A percentile compares a stretch with the other conserved stretches of the same genome.
These are phyloP conservation scores for Exserohilum rostratum DNA, from an alignment of 2,329 filamentous ascomycete genomes.

Conservation along the genomic window DNA sequence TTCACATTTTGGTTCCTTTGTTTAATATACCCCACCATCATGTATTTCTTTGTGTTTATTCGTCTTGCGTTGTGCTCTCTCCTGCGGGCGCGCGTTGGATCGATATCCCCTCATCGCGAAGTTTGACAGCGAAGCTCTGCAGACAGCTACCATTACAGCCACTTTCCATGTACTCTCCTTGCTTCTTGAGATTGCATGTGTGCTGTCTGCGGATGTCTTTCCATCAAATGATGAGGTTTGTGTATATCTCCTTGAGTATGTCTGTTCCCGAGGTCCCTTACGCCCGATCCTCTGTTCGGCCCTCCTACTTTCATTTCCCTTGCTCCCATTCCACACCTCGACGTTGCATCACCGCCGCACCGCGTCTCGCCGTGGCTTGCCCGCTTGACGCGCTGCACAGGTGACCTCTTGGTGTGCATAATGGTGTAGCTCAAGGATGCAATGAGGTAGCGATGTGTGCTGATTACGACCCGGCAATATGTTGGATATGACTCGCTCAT, in stretches of 20 bases:
- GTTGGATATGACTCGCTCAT: conserved; percentile 52
- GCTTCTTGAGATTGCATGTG: conserved; percentile 1
- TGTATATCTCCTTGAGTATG: conserved; percentile 48
- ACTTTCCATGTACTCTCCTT: conserved; percentile 3
- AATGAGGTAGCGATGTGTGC: conserved; percentile 33
- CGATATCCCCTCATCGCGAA: conserved; percentile 44
- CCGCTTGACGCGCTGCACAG: conserved; percentile 33
- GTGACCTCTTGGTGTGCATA: conserved; percentile 17
- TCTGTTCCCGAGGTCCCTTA: conserved; percentile 51
- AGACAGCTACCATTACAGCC: neutral
- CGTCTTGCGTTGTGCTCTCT: conserved; percentile 46
- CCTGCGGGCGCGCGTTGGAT: conserved; percentile 43
- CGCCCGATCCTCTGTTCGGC: conserved; percentile 49
- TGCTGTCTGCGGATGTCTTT: conserved; percentile 17
- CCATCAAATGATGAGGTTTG: conserved; percentile 35
- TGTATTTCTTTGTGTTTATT: conserved; percentile 45
- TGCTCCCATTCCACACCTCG: conserved; percentile 25
- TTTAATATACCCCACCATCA: conserved; percentile 22
- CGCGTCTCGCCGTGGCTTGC: conserved; percentile 48
- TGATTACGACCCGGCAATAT: conserved; percentile 50
- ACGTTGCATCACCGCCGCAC: conserved; percentile 30
- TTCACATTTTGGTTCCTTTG: conserved; percentile 30
- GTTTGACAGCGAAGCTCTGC: conserved; percentile 21
- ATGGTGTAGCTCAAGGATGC: conserved; percentile 32
- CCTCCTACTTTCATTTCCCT: conserved; percentile 46